Evolutionary conservation across 139 green algal genomes (phyloP), one percentile per base, ranked within the genome.

Genomic region (Chlamydomonas incerta): DNA sequence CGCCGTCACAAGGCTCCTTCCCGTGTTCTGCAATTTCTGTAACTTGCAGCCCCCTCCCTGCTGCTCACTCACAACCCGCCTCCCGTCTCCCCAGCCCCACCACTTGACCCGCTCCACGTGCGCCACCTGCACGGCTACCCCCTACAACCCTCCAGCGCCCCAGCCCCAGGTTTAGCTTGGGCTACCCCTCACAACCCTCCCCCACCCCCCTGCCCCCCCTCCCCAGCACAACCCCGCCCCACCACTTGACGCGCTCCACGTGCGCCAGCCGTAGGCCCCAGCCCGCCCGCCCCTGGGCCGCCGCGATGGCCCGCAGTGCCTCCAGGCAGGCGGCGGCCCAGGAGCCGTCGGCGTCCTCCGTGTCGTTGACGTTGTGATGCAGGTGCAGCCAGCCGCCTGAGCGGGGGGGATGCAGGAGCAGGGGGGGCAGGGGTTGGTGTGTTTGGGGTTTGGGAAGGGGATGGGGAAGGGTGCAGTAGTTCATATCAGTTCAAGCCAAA

Each of bases 231-330:
- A 50, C 41, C 41, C 58, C 21, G 0, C 34, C 72, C n/a, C 80
- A 85, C 91, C 91, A 96, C 85, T 97, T 97, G 50, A 97, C 95
- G 0, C 86, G 70, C 88, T 96, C 93, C 69, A 95, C 29, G 73
- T 95, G 93, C 24, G 31, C 31, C 33, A 94, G 66, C 24, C 28
- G 24, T 41, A 94, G 71, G 34, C 35, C 4, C 81, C 89, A 92
- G 23, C 24, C 62, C 5, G 41, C 41, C 41, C 8, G 5, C 6
- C 41, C 41, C 41, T 50, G 41, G 41, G 41, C 41, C 6, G 41
- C 41, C 6, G 41, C 41, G 41, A 50, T 50, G 41, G 41, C 41
- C 8, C 41, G 41, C 41, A 50, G 41, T 8, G 41, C 8, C 6
- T 50, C 41, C 41, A 50, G 41, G 41, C 41, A 50, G 41, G 6